Base-by-base conservation (phyloP, 495 filamentous ascomycete species). In the Echria macrotheca region DNA sequence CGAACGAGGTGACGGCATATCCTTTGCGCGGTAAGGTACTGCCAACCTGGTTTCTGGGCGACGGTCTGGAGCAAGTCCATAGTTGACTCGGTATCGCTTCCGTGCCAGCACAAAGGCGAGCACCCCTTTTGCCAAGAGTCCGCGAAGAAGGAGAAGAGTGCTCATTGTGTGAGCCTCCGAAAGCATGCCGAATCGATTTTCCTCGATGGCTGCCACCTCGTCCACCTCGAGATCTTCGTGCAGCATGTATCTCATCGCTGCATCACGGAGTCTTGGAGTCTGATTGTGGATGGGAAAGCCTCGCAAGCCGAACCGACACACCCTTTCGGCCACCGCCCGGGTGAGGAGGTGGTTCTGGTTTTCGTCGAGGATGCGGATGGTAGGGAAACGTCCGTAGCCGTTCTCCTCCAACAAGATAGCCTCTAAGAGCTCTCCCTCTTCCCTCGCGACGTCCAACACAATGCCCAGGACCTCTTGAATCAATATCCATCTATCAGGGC, bases 21-120 rank as follows among this genome's bases (percentile, higher is more conserved):
- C 83, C 52, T 87, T 89, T 2, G 78, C 76, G n/a, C 76, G 69
- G 44, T 75, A 89, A 1, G 85, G 85, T 0, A 88, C 82, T 4
- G 84, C 84, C 1, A 84, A 66, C 33, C 66, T 64, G 1, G 73
- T 75, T n/a, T 53, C 47, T 1, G 61, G 58, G 1, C 24, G 28
- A 44, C 75, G 58, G 36, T 31, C 52, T 1, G 49, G 61, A 58
- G 75, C 64, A 36, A 82, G 66, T 0, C 83, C 83, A 52, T 81
- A 86, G 21, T 84, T 71, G 2, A 87, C 82, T 9, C 82, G 3
- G 3, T 81, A 86, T 5, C 84, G 66, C 54, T 83, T 85, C 7
- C 57, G 53, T 1, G 12, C 3, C 39, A 42, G 23, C 10, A 10
- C 18, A 23, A 42, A 42, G 11, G 3, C 8, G 39, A 42, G 19